Conservation (phyloP, 2,329 filamentous ascomycete species). For the Fusarium sulawesiense region DNA sequence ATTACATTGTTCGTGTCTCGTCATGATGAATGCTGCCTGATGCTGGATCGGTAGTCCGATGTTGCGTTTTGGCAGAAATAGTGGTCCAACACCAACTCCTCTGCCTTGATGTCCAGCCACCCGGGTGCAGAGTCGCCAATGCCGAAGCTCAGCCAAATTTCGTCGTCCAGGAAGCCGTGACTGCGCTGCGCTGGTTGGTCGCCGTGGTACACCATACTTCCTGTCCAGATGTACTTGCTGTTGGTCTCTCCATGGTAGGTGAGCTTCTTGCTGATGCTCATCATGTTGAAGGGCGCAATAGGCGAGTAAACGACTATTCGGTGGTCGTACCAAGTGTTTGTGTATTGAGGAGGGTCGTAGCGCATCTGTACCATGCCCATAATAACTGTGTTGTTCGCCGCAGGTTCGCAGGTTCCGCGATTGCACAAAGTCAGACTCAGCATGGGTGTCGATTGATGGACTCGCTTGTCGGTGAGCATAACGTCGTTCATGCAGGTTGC, state of each 20-base stretch:
- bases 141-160: slow-evolving; percentile 42
- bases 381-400: slow-evolving; percentile 35
- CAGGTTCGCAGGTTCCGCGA: slow-evolving; percentile 34
- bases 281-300: slow-evolving; percentile 33
- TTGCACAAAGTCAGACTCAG: slow-evolving; percentile 40
- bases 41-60: slow-evolving; percentile 20
- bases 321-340: slow-evolving; percentile 41
- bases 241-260: slow-evolving; percentile 41
- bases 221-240: slow-evolving; percentile 40
- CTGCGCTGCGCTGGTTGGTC: slow-evolving; percentile 25
- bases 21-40: slow-evolving; percentile 31
- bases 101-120: slow-evolving; percentile 39
- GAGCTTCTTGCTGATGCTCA: slow-evolving; percentile 42
- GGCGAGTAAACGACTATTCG: slow-evolving; percentile 40
- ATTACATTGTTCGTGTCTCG: slow-evolving; percentile 34
- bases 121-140: slow-evolving; percentile 38
- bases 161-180: slow-evolving; percentile 38
- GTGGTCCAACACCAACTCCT: slow-evolving; percentile 37
- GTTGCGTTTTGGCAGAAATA: slow-evolving; percentile 35
- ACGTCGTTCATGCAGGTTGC: slow-evolving; percentile 40
- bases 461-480: slow-evolving; percentile 38
- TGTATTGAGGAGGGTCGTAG: slow-evolving; percentile 37
- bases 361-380: slow-evolving; percentile 43
- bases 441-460: slow-evolving; percentile 43
- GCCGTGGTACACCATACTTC: slow-evolving; percentile 40